Evolutionary conservation across 2,329 filamentous ascomycete genomes (phyloP), one percentile per base, ranked within the genome.

Genomic region (Stromatinia cepivora): DNA sequence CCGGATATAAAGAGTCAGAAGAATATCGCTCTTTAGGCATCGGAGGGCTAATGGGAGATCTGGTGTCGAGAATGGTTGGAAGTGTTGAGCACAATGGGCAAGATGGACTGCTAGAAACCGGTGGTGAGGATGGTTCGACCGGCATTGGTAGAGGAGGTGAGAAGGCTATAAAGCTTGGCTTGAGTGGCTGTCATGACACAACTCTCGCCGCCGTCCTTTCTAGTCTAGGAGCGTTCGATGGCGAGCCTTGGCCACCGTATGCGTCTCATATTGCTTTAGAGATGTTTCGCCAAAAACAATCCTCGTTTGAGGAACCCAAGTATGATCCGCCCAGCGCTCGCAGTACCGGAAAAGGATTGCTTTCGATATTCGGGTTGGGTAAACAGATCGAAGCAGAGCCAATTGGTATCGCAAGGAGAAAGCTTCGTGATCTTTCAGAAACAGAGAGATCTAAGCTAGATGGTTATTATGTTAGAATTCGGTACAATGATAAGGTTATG

Each of bases 1-100:
- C 87, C 28, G 94, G 95, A 3, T 98, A 96, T 79, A 85, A 85
- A 69, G 94, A 97, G 80, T 93, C 88, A 71, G 81, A 82, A 54
- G 95, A 98, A 80, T 98, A 97, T 81, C 90, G 94, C n/a, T 87
- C 86, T 73, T 84, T 98, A 3, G 95, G 94, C 4, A 95, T 97
- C 72, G 95, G 95, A 39, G 87, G 86, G 15, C 83, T 98, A 13
- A 83, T 97, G 77, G 94, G 93, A 42, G 94, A 98, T 76, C 80
- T 98, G 25, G 90, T 94, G 17, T 85, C 87, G 71, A 85, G 90
- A 57, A 93, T 94, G 90, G 87, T 91, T 39, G 84, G 85, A 34
- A 88, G 85, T 74, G 85, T 86, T n/a, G 86, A 91, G 76, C 79
- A 84, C 50, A 82, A 85, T 71, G 82, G 84, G 65, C 73, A 75